Percentiles rank a stretch among this genome's conserved stretches.
Conservation (phyloP, 164 flowering plant species). For the grape (Vitis vinifera) region ASM3070453v1 NC_081809.1:25395501-25396000, state of each 20-base stretch:
- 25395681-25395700: slow-evolving; percentile 54
- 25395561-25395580: slow-evolving; percentile 42
- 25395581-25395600: slow-evolving; percentile 38
- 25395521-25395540: slow-evolving; percentile 59
- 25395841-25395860: no score
- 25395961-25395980: background rate
- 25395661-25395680: slow-evolving; percentile 59
- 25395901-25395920: no score
- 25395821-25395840: no score
- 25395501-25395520: slow-evolving; percentile 71
- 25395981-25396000: slow-evolving; percentile 35
- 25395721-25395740: background rate
- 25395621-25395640: slow-evolving; percentile 88
- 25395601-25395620: slow-evolving; percentile 65
- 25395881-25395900: no score
- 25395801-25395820: no score
- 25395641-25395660: slow-evolving; percentile 55
- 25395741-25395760: background rate
- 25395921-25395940: no score
- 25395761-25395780: slow-evolving; percentile 7
- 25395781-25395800: background rate
- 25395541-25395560: slow-evolving; percentile 71
- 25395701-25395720: slow-evolving; percentile 2
- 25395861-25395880: no score
- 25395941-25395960: no score